Percentiles rank a stretch among this genome's conserved stretches.
Evolutionary conservation across 192 early-diverging fungal species (phyloP).

Genomic region (Ambispora gerdemannii): DNA sequence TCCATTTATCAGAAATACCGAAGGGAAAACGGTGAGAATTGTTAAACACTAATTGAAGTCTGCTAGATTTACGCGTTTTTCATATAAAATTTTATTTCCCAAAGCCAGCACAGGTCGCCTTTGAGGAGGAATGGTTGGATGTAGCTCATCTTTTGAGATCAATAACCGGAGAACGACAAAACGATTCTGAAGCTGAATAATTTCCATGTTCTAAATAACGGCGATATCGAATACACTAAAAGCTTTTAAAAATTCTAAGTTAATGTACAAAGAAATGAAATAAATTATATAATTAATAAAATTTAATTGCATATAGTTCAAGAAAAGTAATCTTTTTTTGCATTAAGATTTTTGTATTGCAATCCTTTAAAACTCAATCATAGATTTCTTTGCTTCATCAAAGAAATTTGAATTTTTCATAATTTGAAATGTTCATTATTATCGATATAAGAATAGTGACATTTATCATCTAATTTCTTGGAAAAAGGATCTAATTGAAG

Average conservation of each 20-base stretch:
- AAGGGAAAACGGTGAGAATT: slow-evolving; percentile 49
- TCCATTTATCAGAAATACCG: slow-evolving; percentile 54
- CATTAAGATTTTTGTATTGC: background rate
- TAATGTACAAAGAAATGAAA: slow-evolving; percentile 34
- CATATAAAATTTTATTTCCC: background rate
- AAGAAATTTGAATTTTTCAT: too few relatives aligned
- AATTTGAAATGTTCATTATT: too few relatives aligned
- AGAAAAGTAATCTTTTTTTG: background rate
- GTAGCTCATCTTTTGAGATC: slow-evolving; percentile 61
- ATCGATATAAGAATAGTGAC: too few relatives aligned
- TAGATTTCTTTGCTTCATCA: too few relatives aligned
- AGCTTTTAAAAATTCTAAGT: slow-evolving; percentile 24
- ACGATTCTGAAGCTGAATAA: slow-evolving; percentile 41
- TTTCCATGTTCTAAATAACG: slow-evolving; percentile 32
- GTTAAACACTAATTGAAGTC: background rate
- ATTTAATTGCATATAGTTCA: slow-evolving; percentile 2
- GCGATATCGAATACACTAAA: slow-evolving; percentile 33
- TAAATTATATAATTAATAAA: background rate
- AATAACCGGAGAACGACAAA: slow-evolving; percentile 51
- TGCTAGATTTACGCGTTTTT: background rate
- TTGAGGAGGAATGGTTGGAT: slow-evolving; percentile 62
- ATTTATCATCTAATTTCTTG: too few relatives aligned
- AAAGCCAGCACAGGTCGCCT: slow-evolving; percentile 52
- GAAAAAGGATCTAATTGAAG: too few relatives aligned
- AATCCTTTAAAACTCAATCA: too few relatives aligned